Conservation (phyloP, 83 land plant genomes). For the Isoetes engelmannii region DNA sequence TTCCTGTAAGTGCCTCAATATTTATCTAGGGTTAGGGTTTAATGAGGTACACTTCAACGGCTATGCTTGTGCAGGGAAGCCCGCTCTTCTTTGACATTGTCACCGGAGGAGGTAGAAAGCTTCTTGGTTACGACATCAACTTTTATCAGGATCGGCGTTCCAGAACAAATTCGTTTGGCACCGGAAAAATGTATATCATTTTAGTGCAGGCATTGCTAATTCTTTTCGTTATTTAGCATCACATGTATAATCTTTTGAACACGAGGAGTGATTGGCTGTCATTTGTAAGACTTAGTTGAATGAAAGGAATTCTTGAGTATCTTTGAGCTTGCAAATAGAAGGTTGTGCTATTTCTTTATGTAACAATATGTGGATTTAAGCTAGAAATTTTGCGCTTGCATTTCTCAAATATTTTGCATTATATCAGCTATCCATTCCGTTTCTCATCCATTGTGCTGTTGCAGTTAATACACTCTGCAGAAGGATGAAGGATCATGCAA, state of each 20-base stretch:
- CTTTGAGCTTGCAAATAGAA: neutral
- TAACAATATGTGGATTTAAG: neutral
- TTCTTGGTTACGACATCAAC: slow-evolving; percentile 31
- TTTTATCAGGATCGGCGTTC: slow-evolving; percentile 52
- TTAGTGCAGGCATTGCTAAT: neutral
- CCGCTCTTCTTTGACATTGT: slow-evolving; percentile 33
- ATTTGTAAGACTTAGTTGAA: neutral
- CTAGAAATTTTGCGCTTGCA: neutral
- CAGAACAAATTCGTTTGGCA: slow-evolving; percentile 73
- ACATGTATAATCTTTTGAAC: no score
- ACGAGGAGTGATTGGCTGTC: no score
- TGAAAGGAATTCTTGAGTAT: neutral
- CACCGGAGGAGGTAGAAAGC: slow-evolving; percentile 50
- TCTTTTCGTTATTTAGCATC: no score
- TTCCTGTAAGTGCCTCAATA: slow-evolving; percentile 15
- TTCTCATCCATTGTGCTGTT: slow-evolving; percentile 4
- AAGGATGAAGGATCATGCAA: slow-evolving; percentile 72
- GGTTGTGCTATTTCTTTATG: neutral
- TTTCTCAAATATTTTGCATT: no score
- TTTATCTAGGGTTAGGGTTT: slow-evolving; percentile 12
- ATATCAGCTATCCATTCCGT: neutral
- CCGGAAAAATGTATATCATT: slow-evolving; percentile 74
- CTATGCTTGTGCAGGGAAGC: slow-evolving; percentile 54
- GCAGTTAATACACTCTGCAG: slow-evolving; percentile 75
- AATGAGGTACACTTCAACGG: neutral